Evolutionary conservation across 495 filamentous ascomycete genomes (phyloP).

Genomic region (Penicillium robsamsonii): DNA sequence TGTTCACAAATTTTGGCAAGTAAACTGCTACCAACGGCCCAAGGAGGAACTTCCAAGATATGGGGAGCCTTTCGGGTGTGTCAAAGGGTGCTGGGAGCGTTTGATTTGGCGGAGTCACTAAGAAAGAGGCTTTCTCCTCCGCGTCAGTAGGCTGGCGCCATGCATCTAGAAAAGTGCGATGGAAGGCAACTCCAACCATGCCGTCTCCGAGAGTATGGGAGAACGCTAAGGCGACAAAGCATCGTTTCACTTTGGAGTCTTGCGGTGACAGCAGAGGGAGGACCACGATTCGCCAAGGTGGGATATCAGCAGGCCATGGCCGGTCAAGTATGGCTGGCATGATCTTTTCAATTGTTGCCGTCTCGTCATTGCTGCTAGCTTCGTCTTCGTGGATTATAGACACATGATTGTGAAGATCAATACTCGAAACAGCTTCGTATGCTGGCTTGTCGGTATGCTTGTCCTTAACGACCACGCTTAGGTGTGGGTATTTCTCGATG

Average conservation of each 20-base stretch:
- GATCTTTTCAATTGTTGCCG: conserved; percentile 7
- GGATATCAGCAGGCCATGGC: conserved; percentile 23
- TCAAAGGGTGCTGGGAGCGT: conserved; percentile 21
- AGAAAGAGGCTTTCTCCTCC: conserved; percentile 3
- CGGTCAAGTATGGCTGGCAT: conserved; percentile 22
- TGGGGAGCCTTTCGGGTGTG: conserved; percentile 25
- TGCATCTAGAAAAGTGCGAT: conserved; percentile 20
- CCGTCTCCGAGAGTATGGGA: conserved; percentile 29
- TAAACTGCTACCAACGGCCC: conserved; percentile 17
- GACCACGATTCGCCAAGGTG: conserved; percentile 28
- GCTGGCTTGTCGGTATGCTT: conserved; percentile 24
- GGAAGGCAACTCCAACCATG: conserved; percentile 23
- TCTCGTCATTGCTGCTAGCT: conserved; percentile 3
- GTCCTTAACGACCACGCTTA: conserved; percentile 21
- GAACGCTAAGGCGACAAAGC: conserved; percentile 25
- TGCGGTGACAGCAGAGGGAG: conserved; percentile 15
- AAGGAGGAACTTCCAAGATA: conserved; percentile 26
- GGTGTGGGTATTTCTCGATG: conserved; percentile 16
- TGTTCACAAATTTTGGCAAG: conserved; percentile 16
- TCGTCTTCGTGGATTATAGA: conserved; percentile 14
- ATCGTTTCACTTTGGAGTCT: conserved; percentile 12
- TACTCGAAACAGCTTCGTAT: conserved; percentile 14
- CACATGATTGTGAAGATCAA: conserved; percentile 24
- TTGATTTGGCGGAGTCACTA: conserved; percentile 8
- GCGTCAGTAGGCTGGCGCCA: conserved; percentile 4